Evolutionary conservation across 2,329 filamentous ascomycete genomes (phyloP).

Genomic region (Ceratocystis albifundus): DNA sequence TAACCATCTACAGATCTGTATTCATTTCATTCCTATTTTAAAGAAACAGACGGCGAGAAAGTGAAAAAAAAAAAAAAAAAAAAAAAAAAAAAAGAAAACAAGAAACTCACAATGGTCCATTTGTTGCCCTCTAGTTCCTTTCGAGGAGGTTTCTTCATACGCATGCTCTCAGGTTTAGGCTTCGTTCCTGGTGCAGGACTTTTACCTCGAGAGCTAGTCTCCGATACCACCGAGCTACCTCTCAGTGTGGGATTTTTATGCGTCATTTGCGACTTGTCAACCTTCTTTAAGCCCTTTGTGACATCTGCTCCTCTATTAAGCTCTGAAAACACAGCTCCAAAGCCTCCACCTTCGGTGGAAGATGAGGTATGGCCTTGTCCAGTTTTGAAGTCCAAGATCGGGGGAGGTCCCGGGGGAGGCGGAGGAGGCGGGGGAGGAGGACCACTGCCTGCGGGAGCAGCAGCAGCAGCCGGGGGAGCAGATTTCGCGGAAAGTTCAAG

Average conservation of each 20-base stretch:
- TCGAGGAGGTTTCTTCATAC: conserved; percentile 66
- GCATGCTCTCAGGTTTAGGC: conserved; percentile 76
- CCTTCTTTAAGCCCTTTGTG: conserved; percentile 79
- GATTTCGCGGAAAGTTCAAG: conserved; percentile 43
- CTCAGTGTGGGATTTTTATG: conserved; percentile 92
- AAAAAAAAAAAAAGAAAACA: not conserved
- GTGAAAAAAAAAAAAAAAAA: conserved; percentile 23
- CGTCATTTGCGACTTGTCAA: conserved; percentile 92
- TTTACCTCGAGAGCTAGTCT: conserved; percentile 55
- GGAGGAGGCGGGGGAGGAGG: conserved; percentile 46
- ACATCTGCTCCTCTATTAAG: conserved; percentile 83
- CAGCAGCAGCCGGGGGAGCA: conserved; percentile 40
- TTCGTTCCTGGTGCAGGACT: conserved; percentile 81
- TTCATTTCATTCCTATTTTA: not conserved
- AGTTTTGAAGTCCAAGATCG: conserved; percentile 49
- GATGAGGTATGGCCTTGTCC: conserved; percentile 31
- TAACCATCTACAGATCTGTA: not conserved
- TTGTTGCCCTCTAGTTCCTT: conserved; percentile 80
- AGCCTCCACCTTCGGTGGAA: conserved; percentile 45
- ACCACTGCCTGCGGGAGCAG: conserved; percentile 27
- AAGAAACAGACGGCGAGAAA: not conserved
- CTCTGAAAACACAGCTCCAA: conserved; percentile 82
- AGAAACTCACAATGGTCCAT: conserved; percentile 65
- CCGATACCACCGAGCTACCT: conserved; percentile 57
- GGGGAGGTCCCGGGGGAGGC: conserved; percentile 59